Conservation (phyloP, 768 basidiomycete genomes). For the Mrakia hoshinonis region DNA sequence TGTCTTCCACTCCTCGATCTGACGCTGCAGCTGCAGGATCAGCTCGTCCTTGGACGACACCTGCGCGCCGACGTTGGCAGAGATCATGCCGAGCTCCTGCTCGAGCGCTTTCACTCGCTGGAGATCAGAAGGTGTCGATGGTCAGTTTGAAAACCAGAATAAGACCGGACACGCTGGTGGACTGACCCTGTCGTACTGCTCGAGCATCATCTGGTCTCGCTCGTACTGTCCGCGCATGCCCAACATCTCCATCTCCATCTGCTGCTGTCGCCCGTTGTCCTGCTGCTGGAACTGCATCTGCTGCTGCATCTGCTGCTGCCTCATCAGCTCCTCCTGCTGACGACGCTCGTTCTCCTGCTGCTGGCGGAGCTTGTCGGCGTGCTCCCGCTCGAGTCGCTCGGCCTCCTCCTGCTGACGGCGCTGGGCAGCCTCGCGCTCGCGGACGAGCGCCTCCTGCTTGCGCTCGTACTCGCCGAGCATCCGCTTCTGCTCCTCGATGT, state of each 20-base stretch:
- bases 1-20: slow-evolving; percentile 92
- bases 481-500: slow-evolving; percentile 78
- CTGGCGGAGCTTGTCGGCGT: slow-evolving; percentile 74
- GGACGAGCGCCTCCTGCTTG: slow-evolving; percentile 77
- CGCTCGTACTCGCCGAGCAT: slow-evolving; percentile 95
- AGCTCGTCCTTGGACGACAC: slow-evolving; percentile 86
- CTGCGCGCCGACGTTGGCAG: slow-evolving; percentile 71
- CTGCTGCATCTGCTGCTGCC: slow-evolving; percentile 68
- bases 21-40: slow-evolving; percentile 90
- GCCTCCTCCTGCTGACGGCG: slow-evolving; percentile 67
- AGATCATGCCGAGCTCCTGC: slow-evolving; percentile 68
- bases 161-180: not conserved
- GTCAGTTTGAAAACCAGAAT: slow-evolving; percentile 2
- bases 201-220: slow-evolving; percentile 90
- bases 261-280: slow-evolving; percentile 54
- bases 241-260: slow-evolving; percentile 81
- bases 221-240: slow-evolving; percentile 95
- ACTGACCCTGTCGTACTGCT: slow-evolving; percentile 90
- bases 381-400: slow-evolving; percentile 71
- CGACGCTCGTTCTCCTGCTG: slow-evolving; percentile 80
- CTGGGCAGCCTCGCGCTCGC: slow-evolving; percentile 75
- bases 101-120: slow-evolving; percentile 94
- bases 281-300: slow-evolving; percentile 59
- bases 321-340: slow-evolving; percentile 72
- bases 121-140: slow-evolving; percentile 26